Evolutionary conservation across 345 rosid genomes (phyloP).

Genomic region (Nephelium lappaceum): DNA sequence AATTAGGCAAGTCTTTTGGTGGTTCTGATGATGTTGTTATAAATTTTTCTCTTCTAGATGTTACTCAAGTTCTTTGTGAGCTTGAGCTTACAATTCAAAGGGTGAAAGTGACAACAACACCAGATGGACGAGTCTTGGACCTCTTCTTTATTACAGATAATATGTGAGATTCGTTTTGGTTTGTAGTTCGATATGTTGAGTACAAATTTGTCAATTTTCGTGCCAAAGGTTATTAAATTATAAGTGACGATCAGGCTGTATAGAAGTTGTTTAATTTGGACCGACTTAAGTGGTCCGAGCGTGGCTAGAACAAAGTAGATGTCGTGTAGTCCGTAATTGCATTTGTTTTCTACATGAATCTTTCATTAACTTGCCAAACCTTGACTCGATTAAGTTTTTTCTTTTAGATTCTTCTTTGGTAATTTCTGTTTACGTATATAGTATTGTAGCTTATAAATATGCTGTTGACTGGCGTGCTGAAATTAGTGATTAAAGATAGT

Average conservation of each 20-base stretch:
- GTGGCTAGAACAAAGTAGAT: background rate
- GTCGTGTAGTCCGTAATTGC: background rate
- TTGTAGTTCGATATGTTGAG: background rate
- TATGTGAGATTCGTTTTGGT: constrained; percentile 45
- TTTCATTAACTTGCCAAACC: background rate
- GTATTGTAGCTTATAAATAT: background rate
- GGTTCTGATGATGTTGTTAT: constrained; percentile 22
- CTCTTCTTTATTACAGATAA: constrained; percentile 86
- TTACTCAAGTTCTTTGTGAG: constrained; percentile 75
- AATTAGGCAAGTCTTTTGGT: background rate
- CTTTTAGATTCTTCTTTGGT: background rate
- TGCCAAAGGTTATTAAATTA: background rate
- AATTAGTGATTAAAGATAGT: background rate
- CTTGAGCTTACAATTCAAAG: constrained; percentile 81
- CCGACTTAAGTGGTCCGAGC: constrained; percentile 2
- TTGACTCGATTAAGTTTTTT: background rate
- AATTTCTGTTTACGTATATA: constrained; percentile 6
- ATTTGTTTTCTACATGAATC: background rate
- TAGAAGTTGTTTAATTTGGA: background rate
- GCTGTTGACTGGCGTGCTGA: background rate
- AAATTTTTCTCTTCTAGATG: constrained; percentile 50
- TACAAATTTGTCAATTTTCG: background rate
- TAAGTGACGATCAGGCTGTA: background rate
- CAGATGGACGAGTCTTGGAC: constrained; percentile 78
- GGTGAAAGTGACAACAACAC: constrained; percentile 87